Percentiles rank a stretch among this genome's conserved stretches.
phyloP scores from a whole-genome alignment of 805 yeast genomes.

The Brettanomyces sp. region DNA sequence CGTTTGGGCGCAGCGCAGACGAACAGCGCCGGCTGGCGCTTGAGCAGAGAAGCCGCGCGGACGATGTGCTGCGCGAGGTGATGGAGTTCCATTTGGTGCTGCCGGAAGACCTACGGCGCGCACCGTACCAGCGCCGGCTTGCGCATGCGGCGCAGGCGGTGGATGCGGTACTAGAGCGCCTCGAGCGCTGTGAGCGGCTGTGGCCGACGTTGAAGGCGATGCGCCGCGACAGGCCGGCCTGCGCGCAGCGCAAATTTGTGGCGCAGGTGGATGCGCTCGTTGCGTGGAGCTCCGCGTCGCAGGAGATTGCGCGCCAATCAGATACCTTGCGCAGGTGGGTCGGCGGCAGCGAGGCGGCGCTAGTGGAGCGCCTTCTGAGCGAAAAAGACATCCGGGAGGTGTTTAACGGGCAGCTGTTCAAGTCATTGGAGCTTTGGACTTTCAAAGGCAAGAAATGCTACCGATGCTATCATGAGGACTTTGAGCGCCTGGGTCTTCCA shows the following conservation, averaged over 20 bases:
- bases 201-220: conserved; percentile 78
- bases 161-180: conserved; percentile 44
- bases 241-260: conserved; percentile 54
- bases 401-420: conserved; percentile 59
- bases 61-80: conserved; percentile 62
- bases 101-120: conserved; percentile 18
- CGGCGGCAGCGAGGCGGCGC: conserved; percentile 38
- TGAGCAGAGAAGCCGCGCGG: conserved; percentile 65
- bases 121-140: conserved; percentile 17
- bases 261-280: conserved; percentile 64
- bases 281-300: conserved; percentile 75
- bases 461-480: conserved; percentile 48
- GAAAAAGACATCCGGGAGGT: conserved; percentile 68
- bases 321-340: conserved; percentile 66
- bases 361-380: conserved; percentile 77
- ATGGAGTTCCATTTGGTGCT: conserved; percentile 50
- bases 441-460: conserved; percentile 70
- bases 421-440: conserved; percentile 71
- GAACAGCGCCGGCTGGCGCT: conserved; percentile 65
- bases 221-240: conserved; percentile 67
- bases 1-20: conserved; percentile 68
- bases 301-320: conserved; percentile 55
- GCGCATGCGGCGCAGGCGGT: conserved; percentile 40
- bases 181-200: conserved; percentile 58
- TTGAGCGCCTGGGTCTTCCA: conserved; percentile 64